A percentile compares a stretch with the other conserved stretches of the same genome.
These are phyloP conservation scores for Zostera marina DNA, from an alignment of 116 monocot species.

Conservation along the genomic window DNA sequence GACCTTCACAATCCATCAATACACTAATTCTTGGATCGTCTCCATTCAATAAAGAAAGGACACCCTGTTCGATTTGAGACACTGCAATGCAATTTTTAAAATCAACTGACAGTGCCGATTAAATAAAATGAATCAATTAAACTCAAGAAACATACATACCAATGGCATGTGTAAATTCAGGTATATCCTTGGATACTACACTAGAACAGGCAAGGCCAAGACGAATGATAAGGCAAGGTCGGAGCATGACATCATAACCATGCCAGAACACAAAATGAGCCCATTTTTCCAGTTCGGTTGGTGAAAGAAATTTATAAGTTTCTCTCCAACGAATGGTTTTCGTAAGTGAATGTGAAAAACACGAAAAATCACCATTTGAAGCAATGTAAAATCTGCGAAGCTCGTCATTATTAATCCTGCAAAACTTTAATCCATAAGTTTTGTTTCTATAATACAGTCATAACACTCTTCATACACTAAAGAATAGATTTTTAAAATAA, in stretches of 20 bases:
- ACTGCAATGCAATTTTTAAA: no score
- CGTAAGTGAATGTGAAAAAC: slow-evolving; percentile 52
- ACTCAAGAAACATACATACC: slow-evolving; percentile 26
- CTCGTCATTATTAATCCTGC: slow-evolving; percentile 70
- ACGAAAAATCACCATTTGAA: slow-evolving; percentile 52
- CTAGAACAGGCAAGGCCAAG: slow-evolving; percentile 76
- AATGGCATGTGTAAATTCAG: slow-evolving; percentile 66
- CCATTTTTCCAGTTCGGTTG: slow-evolving; percentile 67
- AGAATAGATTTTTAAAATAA: neutral
- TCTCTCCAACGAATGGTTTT: slow-evolving; percentile 88
- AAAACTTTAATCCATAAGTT: neutral
- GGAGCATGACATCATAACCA: slow-evolving; percentile 57
- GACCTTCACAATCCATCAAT: slow-evolving; percentile 70
- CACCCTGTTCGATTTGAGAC: slow-evolving; percentile 73
- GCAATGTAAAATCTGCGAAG: slow-evolving; percentile 59
- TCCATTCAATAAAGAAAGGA: slow-evolving; percentile 45
- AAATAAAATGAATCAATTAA: neutral
- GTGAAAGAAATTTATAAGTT: slow-evolving; percentile 55
- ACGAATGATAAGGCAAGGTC: slow-evolving; percentile 79
- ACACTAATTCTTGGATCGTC: slow-evolving; percentile 62
- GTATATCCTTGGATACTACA: slow-evolving; percentile 47
- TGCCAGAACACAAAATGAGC: slow-evolving; percentile 92
- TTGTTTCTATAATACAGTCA: neutral
- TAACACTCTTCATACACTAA: neutral
- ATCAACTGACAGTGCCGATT: neutral